phyloP scores from a whole-genome alignment of 345 rosid species.

The Gossypium anomalum region DNA sequence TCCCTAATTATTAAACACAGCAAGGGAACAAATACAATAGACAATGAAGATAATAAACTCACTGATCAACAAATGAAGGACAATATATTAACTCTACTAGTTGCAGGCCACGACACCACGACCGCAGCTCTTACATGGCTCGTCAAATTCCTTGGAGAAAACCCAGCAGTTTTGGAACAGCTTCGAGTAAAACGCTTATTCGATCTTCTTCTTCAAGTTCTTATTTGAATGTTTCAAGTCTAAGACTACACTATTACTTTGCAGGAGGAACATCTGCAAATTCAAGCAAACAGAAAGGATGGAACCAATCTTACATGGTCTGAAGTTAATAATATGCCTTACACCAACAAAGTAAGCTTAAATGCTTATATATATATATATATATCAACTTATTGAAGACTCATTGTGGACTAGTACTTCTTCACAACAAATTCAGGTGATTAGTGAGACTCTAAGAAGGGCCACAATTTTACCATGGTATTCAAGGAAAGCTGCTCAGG shows the following conservation, averaged over 20 bases:
- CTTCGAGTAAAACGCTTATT: conserved; percentile 37
- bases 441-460: conserved; percentile 53
- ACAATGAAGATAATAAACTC: conserved; percentile 36
- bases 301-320: conserved; percentile 45
- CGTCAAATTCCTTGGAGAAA: conserved; percentile 53
- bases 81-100: conserved; percentile 52
- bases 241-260: background rate
- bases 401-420: background rate
- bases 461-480: conserved; percentile 63
- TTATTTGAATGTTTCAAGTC: background rate
- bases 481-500: conserved; percentile 62
- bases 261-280: conserved; percentile 50
- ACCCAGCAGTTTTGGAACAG: conserved; percentile 40
- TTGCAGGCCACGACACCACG: conserved; percentile 73
- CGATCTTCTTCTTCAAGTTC: background rate
- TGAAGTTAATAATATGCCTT: conserved; percentile 56
- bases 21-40: conserved; percentile 26
- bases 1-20: conserved; percentile 54
- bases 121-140: conserved; percentile 66
- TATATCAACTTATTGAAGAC: background rate
- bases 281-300: conserved; percentile 34
- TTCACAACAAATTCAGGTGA: conserved; percentile 32
- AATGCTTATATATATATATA: background rate
- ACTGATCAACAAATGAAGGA: conserved; percentile 56
- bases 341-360: conserved; percentile 45